These are phyloP conservation scores for Trichoderma sp. DNA, from an alignment of 2,329 filamentous ascomycete species.

Conservation along the genomic window DNA sequence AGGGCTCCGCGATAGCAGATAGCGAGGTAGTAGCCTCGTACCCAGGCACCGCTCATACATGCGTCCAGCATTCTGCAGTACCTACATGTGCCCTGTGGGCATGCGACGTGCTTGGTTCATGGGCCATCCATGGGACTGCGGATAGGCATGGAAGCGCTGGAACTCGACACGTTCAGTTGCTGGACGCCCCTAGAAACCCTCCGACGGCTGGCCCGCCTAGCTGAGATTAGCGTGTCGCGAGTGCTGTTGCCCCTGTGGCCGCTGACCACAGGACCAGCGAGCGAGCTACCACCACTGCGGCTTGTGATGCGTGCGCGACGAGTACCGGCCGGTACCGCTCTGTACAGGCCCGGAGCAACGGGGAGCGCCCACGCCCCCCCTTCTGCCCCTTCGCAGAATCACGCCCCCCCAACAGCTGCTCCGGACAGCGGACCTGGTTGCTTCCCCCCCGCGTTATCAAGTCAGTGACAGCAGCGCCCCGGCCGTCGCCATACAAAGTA, in stretches of 20 bases:
- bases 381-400: neutral
- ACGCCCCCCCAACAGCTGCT: conserved; percentile 18
- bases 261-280: conserved; percentile 18
- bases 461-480: conserved; percentile 22
- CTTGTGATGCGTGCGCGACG: neutral
- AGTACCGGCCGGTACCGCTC: conserved; percentile 3
- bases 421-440: conserved; percentile 3
- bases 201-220: conserved; percentile 4
- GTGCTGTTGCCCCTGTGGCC: conserved; percentile 20
- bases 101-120: neutral
- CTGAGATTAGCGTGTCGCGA: conserved; percentile 24
- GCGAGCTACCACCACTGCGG: neutral
- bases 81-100: neutral
- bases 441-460: conserved; percentile 21
- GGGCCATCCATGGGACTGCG: neutral
- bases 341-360: conserved; percentile 2
- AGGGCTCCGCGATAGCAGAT: neutral
- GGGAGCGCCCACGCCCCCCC: neutral
- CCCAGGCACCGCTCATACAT: neutral
- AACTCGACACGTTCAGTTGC: neutral
- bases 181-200: neutral
- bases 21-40: neutral
- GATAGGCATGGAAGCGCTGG: conserved; percentile 4
- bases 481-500: conserved; percentile 4
- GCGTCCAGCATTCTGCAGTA: neutral